phyloP scores from a whole-genome alignment of 2,329 filamentous ascomycete species.

The Laburnicola sp. region DNA sequence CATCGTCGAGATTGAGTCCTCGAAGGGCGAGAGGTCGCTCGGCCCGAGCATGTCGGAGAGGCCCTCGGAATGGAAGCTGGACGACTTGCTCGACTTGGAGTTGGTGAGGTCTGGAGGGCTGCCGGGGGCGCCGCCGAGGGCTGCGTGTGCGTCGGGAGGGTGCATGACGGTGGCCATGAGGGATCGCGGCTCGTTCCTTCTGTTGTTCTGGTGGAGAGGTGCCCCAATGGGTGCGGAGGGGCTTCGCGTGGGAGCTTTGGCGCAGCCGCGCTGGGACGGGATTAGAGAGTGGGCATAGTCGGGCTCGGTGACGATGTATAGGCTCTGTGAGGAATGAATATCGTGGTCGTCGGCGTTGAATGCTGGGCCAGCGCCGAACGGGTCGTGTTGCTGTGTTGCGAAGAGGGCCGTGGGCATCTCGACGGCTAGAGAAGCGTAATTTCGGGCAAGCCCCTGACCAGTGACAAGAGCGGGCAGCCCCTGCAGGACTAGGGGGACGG shows the following conservation, averaged over 20 bases:
- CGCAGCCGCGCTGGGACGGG: conserved; percentile 31
- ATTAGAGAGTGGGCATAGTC: conserved; percentile 42
- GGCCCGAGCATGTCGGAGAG: conserved; percentile 66
- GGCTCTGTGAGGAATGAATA: conserved; percentile 26
- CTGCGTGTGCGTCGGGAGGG: conserved; percentile 26
- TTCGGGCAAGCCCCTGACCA: too few relatives aligned
- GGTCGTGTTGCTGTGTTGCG: conserved; percentile 25
- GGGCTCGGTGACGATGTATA: conserved; percentile 43
- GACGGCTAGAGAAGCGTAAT: conserved; percentile 28
- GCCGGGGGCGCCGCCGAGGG: conserved; percentile 57
- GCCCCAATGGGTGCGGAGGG: conserved; percentile 30
- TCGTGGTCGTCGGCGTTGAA: conserved; percentile 26
- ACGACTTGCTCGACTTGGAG: conserved; percentile 89
- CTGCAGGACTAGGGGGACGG: conserved; percentile 8
- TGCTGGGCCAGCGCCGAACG: conserved; percentile 11
- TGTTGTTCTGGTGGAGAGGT: conserved; percentile 17
- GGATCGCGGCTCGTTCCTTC: conserved; percentile 33
- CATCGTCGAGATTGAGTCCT: conserved; percentile 79
- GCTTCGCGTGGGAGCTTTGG: conserved; percentile 11
- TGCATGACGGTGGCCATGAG: conserved; percentile 45
- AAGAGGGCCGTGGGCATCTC: conserved; percentile 34
- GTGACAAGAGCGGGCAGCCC: conserved; percentile 28
- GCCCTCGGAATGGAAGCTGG: conserved; percentile 79
- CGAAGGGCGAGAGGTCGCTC: conserved; percentile 81
- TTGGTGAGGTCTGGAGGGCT: conserved; percentile 78